Conservation (phyloP, 192 early-diverging fungal species). For the Thamnidium elegans region DNA sequence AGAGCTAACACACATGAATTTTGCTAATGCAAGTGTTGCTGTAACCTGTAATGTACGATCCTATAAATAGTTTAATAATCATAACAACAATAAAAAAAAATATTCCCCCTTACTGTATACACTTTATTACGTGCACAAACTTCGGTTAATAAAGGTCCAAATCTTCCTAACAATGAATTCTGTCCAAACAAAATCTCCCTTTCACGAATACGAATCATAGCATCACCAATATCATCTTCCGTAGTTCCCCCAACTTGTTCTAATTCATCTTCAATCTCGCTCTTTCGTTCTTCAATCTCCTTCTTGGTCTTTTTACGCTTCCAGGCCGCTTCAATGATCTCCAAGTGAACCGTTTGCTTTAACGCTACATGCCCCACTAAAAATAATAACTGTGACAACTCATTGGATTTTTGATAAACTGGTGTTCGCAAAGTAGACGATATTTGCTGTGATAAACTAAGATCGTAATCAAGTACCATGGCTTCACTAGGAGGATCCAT, state of each 20-base stretch:
- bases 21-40: slow-evolving; percentile 84
- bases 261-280: slow-evolving; percentile 74
- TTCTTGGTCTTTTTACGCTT: slow-evolving; percentile 72
- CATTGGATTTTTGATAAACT: slow-evolving; percentile 52
- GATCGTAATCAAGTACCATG: slow-evolving; percentile 36
- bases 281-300: slow-evolving; percentile 40
- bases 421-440: neutral
- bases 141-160: slow-evolving; percentile 77
- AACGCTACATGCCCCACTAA: slow-evolving; percentile 94
- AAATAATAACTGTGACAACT: slow-evolving; percentile 86
- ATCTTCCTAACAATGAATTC: slow-evolving; percentile 72
- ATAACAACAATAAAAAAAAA: neutral
- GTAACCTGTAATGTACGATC: slow-evolving; percentile 85
- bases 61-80: slow-evolving; percentile 31
- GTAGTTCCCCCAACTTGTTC: slow-evolving; percentile 89
- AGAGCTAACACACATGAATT: slow-evolving; percentile 96
- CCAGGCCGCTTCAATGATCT: slow-evolving; percentile 89
- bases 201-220: slow-evolving; percentile 83
- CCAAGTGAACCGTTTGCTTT: slow-evolving; percentile 95
- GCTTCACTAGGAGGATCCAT: slow-evolving; percentile 13
- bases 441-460: slow-evolving; percentile 28
- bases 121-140: slow-evolving; percentile 80
- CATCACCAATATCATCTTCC: slow-evolving; percentile 96
- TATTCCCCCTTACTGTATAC: slow-evolving; percentile 61
- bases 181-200: slow-evolving; percentile 84